Evolutionary conservation across 257 asterid species (phyloP), one percentile per base, ranked within the genome.

Genomic region (Anisodus acutangulus): DNA sequence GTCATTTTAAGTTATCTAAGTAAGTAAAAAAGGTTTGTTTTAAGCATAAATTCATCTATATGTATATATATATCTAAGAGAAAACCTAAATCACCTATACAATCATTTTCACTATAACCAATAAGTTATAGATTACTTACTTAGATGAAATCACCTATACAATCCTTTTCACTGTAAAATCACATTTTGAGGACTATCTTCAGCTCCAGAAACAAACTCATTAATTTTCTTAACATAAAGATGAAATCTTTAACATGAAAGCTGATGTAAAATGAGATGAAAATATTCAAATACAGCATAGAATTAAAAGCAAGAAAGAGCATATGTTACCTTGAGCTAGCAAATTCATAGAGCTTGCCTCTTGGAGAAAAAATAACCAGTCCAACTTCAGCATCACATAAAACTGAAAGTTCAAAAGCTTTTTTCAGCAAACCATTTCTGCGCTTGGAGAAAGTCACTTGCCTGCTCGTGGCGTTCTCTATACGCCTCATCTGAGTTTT

Each of bases 401-500:
- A 92, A 64, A 94, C 97, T 2, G 97, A 94, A 17, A 94, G 94
- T 80, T 93, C 98, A 83, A 93, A 94, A 0, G 97, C 98, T 78
- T 94, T 94, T 59, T 94, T 94, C 6, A 93, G 91, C 70, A 94
- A 87, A 10, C 98, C 98, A 89, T 91, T 95, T 89, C 98, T 85
- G 69, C 98, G 85, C 91, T 95, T 93, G 2, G 98, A 95, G 95
- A 95, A 93, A 85, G 98, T 94, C 5, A 94, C 98, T 87, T 95
- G 98, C 63, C 98, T 84, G 87, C 98, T 94, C 6, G 98, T 93
- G 0, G 97, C 97, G 94, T 93, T 93, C 80, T 95, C 98, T 80
- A 95, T 95, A 78, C 97, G 97, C 95, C 93, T 87, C 98, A 95
- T 93, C 93, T 94, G 93, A 39, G 98, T 95, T 86, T 95, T 95